phyloP scores from a whole-genome alignment of 768 basidiomycete genomes.

The Pleurotus ostreatus region DNA sequence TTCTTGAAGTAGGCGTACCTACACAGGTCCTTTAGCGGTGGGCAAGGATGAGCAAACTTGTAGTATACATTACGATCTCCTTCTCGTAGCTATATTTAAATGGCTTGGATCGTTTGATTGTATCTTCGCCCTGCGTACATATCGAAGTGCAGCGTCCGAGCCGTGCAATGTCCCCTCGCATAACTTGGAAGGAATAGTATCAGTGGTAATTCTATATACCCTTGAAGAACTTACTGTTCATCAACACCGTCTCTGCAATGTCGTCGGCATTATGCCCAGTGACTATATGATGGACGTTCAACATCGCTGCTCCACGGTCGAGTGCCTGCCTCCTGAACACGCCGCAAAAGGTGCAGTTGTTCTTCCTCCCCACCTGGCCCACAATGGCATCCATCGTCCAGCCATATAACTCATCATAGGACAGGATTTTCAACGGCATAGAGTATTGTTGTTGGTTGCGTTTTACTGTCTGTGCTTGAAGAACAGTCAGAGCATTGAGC shows the following conservation, averaged over 20 bases:
- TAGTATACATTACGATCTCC: slow-evolving; percentile 92
- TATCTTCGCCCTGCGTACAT: slow-evolving; percentile 94
- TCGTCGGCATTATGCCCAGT: slow-evolving; percentile 99
- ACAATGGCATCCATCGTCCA: slow-evolving; percentile 99
- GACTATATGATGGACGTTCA: slow-evolving; percentile 94
- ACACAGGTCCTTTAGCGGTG: slow-evolving; percentile 9
- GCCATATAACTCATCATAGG: slow-evolving; percentile 94
- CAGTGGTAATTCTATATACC: background rate
- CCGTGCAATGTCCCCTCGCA: slow-evolving; percentile 95
- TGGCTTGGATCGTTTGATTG: slow-evolving; percentile 96
- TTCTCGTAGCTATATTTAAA: slow-evolving; percentile 99
- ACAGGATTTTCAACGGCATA: slow-evolving; percentile 93
- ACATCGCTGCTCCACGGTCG: slow-evolving; percentile 85
- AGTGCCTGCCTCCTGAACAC: slow-evolving; percentile 96
- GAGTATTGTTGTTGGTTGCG: slow-evolving; percentile 94
- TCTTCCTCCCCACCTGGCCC: slow-evolving; percentile 91
- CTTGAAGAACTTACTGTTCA: slow-evolving; percentile 77
- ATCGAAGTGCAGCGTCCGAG: slow-evolving; percentile 92
- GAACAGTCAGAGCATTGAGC: background rate
- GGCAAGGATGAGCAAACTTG: background rate
- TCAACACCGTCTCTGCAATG: slow-evolving; percentile 96
- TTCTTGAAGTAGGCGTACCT: slow-evolving; percentile 99
- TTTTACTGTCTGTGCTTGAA: slow-evolving; percentile 77
- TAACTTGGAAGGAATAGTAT: slow-evolving; percentile 54
- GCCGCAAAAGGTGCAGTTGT: slow-evolving; percentile 99